A percentile compares a stretch with the other conserved stretches of the same genome.
Evolutionary conservation across 1,139 yeast genomes (phyloP).

Genomic region (Meyerozyma elateridarum): DNA sequence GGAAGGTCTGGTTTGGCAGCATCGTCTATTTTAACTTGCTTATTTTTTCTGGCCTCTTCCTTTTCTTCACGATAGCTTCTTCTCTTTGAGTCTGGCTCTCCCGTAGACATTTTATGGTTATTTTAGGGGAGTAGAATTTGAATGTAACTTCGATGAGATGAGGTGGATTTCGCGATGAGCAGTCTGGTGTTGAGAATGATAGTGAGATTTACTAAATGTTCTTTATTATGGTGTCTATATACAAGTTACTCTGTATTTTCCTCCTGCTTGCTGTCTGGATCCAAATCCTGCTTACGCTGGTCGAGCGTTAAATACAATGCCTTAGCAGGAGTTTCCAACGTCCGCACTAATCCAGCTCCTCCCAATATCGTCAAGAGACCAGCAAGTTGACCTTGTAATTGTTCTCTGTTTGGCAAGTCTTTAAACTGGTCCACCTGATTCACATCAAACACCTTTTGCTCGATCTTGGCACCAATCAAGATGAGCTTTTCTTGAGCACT

Average conservation of each 20-base stretch:
- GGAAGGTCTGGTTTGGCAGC: slow-evolving; percentile 48
- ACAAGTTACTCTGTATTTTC: slow-evolving; percentile 5
- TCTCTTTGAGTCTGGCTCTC: slow-evolving; percentile 37
- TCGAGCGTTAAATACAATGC: slow-evolving; percentile 70
- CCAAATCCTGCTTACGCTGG: slow-evolving; percentile 48
- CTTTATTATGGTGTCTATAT: background rate
- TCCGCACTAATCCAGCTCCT: slow-evolving; percentile 84
- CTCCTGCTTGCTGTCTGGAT: slow-evolving; percentile 18
- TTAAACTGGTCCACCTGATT: slow-evolving; percentile 59
- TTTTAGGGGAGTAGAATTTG: too few species aligned
- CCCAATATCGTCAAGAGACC: slow-evolving; percentile 81
- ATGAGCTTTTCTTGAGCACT: slow-evolving; percentile 68
- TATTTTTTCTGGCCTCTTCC: slow-evolving; percentile 31
- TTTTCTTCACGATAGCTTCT: slow-evolving; percentile 36
- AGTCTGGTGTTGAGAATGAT: too few species aligned
- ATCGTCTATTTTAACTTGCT: slow-evolving; percentile 11
- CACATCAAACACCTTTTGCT: slow-evolving; percentile 50
- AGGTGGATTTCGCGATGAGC: slow-evolving; percentile 3
- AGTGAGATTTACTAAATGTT: too few species aligned
- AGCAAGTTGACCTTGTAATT: slow-evolving; percentile 74
- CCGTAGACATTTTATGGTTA: background rate
- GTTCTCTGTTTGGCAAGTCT: slow-evolving; percentile 65
- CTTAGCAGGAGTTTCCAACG: slow-evolving; percentile 66
- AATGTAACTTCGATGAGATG: too few species aligned
- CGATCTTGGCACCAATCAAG: slow-evolving; percentile 81